Evolutionary conservation across 495 filamentous ascomycete genomes (phyloP).

Genomic region (Neurospora sp.): DNA sequence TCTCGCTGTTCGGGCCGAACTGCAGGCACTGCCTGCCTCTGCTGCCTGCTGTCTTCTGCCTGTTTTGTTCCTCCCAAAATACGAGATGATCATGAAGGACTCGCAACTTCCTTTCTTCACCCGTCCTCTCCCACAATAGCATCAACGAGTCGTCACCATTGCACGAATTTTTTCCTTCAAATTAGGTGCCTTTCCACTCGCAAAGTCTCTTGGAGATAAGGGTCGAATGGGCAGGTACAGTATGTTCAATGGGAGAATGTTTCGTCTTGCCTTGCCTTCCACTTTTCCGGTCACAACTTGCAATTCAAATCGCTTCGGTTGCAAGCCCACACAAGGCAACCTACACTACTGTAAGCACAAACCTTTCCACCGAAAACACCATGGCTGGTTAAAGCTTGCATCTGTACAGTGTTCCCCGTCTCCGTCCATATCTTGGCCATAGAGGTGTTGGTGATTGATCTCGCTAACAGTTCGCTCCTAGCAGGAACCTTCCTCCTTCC

Average conservation of each 20-base stretch:
- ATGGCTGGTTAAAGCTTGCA: not conserved
- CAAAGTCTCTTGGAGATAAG: not conserved
- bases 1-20: not conserved
- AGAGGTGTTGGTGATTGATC: not conserved
- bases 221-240: not conserved
- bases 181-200: not conserved
- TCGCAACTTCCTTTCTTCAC: not conserved
- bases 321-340: not conserved
- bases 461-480: not conserved
- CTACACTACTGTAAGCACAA: not conserved
- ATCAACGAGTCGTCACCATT: not conserved
- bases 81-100: not conserved
- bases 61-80: not conserved
- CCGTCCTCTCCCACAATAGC: not conserved
- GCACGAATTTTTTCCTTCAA: not conserved
- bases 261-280: not conserved
- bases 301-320: not conserved
- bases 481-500: not conserved
- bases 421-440: not conserved
- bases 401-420: not conserved
- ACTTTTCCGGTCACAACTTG: not conserved
- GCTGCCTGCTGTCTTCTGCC: not conserved
- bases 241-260: not conserved
- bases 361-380: not conserved
- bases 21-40: not conserved